Conservation (phyloP, 2,329 filamentous ascomycete species). For the Peltaster fructicola region DNA sequence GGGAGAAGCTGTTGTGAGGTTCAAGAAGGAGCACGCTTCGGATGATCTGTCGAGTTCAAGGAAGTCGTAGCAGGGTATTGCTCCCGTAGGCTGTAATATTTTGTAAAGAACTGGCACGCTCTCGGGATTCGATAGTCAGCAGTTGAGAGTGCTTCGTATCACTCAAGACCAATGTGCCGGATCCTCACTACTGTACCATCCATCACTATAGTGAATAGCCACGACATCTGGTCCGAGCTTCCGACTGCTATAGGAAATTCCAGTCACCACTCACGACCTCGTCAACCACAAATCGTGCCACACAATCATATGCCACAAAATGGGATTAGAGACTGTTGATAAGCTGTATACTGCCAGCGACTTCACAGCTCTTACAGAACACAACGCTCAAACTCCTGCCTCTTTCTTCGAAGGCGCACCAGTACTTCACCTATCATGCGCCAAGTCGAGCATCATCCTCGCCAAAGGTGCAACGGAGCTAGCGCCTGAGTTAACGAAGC, state of each 20-base stretch:
- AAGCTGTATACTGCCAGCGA: conserved; percentile 38
- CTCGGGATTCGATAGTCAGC: neutral
- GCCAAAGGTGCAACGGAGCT: conserved; percentile 30
- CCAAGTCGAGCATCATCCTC: conserved; percentile 39
- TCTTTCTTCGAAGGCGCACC: conserved; percentile 57
- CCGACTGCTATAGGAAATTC: neutral
- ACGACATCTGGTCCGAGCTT: neutral
- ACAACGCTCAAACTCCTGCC: conserved; percentile 53
- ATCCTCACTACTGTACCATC: neutral
- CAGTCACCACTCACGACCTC: neutral
- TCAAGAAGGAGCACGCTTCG: conserved; percentile 1
- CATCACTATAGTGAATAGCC: neutral
- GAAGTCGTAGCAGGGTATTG: no score
- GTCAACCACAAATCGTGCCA: conserved; percentile 1
- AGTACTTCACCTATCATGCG: conserved; percentile 43
- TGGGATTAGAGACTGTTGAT: conserved; percentile 34
- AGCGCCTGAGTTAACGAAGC: conserved; percentile 21
- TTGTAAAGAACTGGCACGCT: no score
- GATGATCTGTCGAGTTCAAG: no score
- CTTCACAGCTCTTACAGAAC: conserved; percentile 49
- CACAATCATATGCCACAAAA: no score
- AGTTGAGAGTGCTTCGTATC: neutral
- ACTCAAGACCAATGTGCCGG: neutral
- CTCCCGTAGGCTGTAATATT: no score
- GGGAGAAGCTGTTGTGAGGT: conserved; percentile 46